Evolutionary conservation across 768 basidiomycete species (phyloP).

Genomic region (Rhizopogon vulgaris): DNA sequence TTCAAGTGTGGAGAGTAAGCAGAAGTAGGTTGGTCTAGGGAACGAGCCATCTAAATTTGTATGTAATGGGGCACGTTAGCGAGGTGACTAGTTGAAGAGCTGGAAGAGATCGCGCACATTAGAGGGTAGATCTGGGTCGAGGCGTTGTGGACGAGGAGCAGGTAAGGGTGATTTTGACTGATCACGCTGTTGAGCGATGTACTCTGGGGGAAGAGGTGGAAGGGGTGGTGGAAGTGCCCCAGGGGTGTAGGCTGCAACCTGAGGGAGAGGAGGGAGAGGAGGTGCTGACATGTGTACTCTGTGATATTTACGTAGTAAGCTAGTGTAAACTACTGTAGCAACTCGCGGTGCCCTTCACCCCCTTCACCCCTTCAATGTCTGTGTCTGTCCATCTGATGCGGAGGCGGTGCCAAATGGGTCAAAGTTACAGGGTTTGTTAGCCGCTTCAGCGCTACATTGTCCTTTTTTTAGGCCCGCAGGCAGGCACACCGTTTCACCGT

Average conservation of each 20-base stretch:
- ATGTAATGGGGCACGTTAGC: constrained; percentile 12
- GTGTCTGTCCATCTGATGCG: too few species aligned
- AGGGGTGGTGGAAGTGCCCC: constrained; percentile 36
- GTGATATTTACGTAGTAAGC: too few species aligned
- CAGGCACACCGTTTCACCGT: too few species aligned
- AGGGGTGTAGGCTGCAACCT: constrained; percentile 4
- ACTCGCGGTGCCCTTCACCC: too few species aligned
- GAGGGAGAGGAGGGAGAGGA: constrained; percentile 24
- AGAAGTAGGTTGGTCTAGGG: constrained; percentile 44
- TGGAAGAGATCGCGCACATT: constrained; percentile 41
- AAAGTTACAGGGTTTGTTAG: too few species aligned
- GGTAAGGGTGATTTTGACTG: constrained; percentile 42
- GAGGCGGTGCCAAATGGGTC: too few species aligned
- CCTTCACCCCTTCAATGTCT: too few species aligned
- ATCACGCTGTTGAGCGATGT: constrained; percentile 19
- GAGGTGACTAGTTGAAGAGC: not conserved
- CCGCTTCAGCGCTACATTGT: too few species aligned
- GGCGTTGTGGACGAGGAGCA: constrained; percentile 60
- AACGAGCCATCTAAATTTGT: constrained; percentile 51
- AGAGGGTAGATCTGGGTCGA: constrained; percentile 54
- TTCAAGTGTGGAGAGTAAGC: constrained; percentile 11
- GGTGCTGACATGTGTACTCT: constrained; percentile 6
- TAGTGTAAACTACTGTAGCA: too few species aligned
- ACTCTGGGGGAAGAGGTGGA: constrained; percentile 42
- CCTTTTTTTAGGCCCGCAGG: too few species aligned